These are phyloP conservation scores for Sesbania bispinosa DNA, from an alignment of 306 rosid species.

Conservation along the genomic window DNA sequence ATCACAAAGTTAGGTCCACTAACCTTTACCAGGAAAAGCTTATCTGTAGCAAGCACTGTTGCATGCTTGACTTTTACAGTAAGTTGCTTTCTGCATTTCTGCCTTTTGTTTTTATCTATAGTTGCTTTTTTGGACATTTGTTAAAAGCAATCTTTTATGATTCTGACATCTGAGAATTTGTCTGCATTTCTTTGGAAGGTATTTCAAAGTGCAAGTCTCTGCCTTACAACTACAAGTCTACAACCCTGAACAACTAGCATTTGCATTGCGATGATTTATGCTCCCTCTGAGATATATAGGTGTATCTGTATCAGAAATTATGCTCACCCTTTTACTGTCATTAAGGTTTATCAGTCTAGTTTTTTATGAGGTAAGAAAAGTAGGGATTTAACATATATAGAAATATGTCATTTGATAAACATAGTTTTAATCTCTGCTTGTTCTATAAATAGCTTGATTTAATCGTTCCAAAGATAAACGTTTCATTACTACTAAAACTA, in stretches of 20 bases:
- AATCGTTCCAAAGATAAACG: not conserved
- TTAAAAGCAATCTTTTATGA: not conserved
- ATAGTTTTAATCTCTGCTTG: conserved; percentile 1
- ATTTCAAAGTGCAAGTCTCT: conserved; percentile 98
- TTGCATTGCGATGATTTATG: conserved; percentile 85
- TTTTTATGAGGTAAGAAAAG: conserved; percentile 79
- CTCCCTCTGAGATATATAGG: conserved; percentile 76
- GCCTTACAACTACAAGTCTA: conserved; percentile 94
- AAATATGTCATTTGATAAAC: not conserved
- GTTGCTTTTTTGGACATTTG: not conserved
- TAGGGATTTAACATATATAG: conserved; percentile 1
- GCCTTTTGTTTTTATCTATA: not conserved
- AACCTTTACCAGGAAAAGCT: conserved; percentile 85
- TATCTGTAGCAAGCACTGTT: conserved; percentile 87
- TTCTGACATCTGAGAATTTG: conserved; percentile 31
- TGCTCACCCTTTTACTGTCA: conserved; percentile 86
- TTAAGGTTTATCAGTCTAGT: conserved; percentile 85
- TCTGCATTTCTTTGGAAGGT: conserved; percentile 54
- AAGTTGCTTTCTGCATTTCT: conserved; percentile 39
- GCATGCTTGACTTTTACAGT: conserved; percentile 90
- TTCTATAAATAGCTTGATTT: no score
- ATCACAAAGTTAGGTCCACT: conserved; percentile 84
- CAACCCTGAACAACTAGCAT: conserved; percentile 91
- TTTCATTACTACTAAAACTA: not conserved
- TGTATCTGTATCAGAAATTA: conserved; percentile 87